Conservation (phyloP, 345 rosid species). For the Gossypium thurberi region DNA sequence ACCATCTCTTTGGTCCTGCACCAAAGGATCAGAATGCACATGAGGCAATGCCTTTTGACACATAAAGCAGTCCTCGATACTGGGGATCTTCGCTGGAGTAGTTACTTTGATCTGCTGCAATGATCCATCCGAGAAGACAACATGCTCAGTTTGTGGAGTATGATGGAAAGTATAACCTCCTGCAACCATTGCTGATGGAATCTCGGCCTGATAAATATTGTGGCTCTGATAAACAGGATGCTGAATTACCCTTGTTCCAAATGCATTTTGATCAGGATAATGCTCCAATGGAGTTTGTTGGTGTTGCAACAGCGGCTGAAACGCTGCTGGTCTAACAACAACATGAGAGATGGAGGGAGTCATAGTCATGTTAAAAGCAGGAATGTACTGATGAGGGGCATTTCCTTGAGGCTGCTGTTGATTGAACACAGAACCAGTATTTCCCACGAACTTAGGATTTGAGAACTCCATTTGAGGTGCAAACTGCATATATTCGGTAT, state of each 20-base stretch:
- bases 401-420: conserved; percentile 33
- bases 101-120: conserved; percentile 27
- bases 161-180: conserved; percentile 53
- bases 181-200: conserved; percentile 33
- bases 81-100: conserved; percentile 28
- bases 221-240: conserved; percentile 47
- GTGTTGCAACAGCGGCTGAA: conserved; percentile 40
- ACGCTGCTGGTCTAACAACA: conserved; percentile 35
- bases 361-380: conserved; percentile 43
- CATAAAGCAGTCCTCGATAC: conserved; percentile 47
- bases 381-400: conserved; percentile 38
- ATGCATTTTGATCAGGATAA: conserved; percentile 33
- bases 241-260: conserved; percentile 36
- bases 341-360: conserved; percentile 32
- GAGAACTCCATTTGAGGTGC: conserved; percentile 43
- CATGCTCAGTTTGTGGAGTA: conserved; percentile 31
- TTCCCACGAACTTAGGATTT: conserved; percentile 29
- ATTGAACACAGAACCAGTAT: conserved; percentile 26
- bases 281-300: conserved; percentile 35
- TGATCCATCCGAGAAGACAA: conserved; percentile 39
- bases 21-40: conserved; percentile 55
- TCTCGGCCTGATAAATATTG: conserved; percentile 32
- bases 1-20: conserved; percentile 30
- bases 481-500: conserved; percentile 27
- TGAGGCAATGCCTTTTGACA: conserved; percentile 67